Percentiles rank a stretch among this genome's conserved stretches.
phyloP scores from a whole-genome alignment of 192 early-diverging fungal genomes.

The Coemansia sp. region DNA sequence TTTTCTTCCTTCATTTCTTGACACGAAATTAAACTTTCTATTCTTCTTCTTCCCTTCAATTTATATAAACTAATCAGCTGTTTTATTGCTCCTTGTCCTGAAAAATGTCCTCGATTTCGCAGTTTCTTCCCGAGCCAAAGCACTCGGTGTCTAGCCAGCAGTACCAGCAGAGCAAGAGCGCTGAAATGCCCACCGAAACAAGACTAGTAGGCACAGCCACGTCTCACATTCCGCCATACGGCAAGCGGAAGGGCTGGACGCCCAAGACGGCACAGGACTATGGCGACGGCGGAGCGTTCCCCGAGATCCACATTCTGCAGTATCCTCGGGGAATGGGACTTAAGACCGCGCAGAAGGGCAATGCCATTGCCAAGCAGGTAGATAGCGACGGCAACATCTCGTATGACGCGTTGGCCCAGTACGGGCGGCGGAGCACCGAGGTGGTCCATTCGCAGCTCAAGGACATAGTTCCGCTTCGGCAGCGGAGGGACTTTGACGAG shows the following conservation, averaged over 20 bases:
- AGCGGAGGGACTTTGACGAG: conserved; percentile 64
- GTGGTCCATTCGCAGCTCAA: conserved; percentile 83
- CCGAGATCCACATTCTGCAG: conserved; percentile 88
- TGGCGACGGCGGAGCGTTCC: conserved; percentile 97
- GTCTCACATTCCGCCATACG: conserved; percentile 67
- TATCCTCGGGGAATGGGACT: conserved; percentile 96
- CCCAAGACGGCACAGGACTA: conserved; percentile 83
- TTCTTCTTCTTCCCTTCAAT: not conserved
- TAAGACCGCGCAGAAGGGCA: conserved; percentile 48
- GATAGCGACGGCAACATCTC: conserved; percentile 85
- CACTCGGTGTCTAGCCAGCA: conserved; percentile 1
- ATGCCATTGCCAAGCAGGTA: conserved; percentile 81
- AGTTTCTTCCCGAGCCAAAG: conserved; percentile 54
- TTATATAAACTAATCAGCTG: not conserved
- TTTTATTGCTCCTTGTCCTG: not conserved
- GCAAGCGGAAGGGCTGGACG: conserved; percentile 73
- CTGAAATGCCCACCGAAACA: not conserved
- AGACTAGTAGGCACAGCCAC: not conserved
- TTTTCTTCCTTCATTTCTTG: not conserved
- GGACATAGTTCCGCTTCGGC: conserved; percentile 73
- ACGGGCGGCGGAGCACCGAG: conserved; percentile 67
- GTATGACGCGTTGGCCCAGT: conserved; percentile 85
- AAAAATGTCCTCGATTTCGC: conserved; percentile 47
- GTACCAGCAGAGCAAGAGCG: not conserved
- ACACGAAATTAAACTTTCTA: not conserved